Conservation (phyloP, 345 rosid genomes). For the Acer saccharum region DNA sequence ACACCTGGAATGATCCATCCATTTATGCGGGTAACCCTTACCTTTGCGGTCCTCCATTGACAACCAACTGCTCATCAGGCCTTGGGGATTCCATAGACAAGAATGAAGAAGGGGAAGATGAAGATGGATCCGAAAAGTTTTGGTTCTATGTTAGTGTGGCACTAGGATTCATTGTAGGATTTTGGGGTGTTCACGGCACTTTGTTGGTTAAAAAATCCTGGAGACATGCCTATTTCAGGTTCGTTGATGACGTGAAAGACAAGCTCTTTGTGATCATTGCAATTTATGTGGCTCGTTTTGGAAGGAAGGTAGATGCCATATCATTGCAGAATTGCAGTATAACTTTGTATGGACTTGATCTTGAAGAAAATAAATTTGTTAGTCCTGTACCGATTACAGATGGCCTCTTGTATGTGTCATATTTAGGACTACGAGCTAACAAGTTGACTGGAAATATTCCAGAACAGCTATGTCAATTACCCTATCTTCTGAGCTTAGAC, state of each 20-base stretch:
- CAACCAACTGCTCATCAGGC: constrained; percentile 3
- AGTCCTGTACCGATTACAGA: constrained; percentile 18
- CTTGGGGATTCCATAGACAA: neutral
- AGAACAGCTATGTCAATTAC: constrained; percentile 5
- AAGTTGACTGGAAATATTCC: no score
- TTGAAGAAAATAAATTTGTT: constrained; percentile 29
- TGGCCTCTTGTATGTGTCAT: neutral
- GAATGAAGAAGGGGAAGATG: neutral
- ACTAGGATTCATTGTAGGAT: constrained; percentile 30
- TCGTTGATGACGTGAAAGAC: constrained; percentile 22
- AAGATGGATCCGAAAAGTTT: constrained; percentile 6
- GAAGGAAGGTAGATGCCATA: neutral
- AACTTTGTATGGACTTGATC: constrained; percentile 17
- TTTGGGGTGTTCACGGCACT: constrained; percentile 18
- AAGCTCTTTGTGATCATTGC: neutral
- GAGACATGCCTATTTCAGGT: constrained; percentile 29
- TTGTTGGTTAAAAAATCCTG: constrained; percentile 19
- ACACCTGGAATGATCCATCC: constrained; percentile 18
- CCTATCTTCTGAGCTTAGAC: constrained; percentile 11
- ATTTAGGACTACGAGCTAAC: constrained; percentile 17
- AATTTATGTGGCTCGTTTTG: constrained; percentile 4
- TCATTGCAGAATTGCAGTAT: constrained; percentile 15
- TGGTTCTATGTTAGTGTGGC: constrained; percentile 30
- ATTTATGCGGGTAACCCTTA: constrained; percentile 17
- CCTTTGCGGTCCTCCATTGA: constrained; percentile 31